Evolutionary conservation across 768 basidiomycete species (phyloP).

Genomic region (Daedaleopsis nitida): DNA sequence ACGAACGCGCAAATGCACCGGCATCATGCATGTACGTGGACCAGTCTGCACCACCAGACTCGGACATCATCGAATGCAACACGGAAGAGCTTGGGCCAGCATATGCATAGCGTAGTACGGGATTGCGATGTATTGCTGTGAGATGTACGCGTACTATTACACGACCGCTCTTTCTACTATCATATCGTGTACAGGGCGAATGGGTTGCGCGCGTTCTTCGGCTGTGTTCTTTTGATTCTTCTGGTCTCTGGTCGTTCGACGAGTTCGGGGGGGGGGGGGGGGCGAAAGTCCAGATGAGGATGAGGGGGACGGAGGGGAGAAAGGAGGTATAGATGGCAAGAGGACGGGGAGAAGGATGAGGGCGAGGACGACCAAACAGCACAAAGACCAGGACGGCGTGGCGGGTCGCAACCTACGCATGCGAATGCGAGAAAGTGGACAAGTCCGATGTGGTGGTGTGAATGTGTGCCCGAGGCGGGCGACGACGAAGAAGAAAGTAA

Average conservation of each 20-base stretch:
- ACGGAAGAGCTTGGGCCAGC: too few relatives aligned
- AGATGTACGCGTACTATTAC: slow-evolving; percentile 35
- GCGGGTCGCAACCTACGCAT: too few relatives aligned
- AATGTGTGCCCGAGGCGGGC: not conserved
- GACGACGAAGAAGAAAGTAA: slow-evolving; percentile 29
- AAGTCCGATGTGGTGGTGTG: not conserved
- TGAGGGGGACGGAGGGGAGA: not conserved
- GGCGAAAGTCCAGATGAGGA: not conserved
- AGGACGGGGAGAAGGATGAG: not conserved
- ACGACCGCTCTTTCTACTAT: slow-evolving; percentile 31
- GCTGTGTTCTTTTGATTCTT: slow-evolving; percentile 1
- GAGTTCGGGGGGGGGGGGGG: not conserved
- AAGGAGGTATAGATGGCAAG: not conserved
- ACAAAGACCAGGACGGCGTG: not conserved
- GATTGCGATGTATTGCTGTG: slow-evolving; percentile 13
- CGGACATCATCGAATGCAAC: too few relatives aligned
- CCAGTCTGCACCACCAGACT: too few relatives aligned
- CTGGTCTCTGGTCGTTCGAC: slow-evolving; percentile 12
- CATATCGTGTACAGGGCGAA: slow-evolving; percentile 21
- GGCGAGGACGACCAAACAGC: not conserved
- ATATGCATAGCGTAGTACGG: too few relatives aligned
- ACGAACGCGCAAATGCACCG: too few relatives aligned
- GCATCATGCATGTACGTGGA: too few relatives aligned
- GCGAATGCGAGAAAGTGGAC: not conserved
- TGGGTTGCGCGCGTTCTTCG: not conserved